A percentile compares a stretch with the other conserved stretches of the same genome.
phyloP scores from a whole-genome alignment of 2,329 filamentous ascomycete genomes.

The Talaromyces sp. region DNA sequence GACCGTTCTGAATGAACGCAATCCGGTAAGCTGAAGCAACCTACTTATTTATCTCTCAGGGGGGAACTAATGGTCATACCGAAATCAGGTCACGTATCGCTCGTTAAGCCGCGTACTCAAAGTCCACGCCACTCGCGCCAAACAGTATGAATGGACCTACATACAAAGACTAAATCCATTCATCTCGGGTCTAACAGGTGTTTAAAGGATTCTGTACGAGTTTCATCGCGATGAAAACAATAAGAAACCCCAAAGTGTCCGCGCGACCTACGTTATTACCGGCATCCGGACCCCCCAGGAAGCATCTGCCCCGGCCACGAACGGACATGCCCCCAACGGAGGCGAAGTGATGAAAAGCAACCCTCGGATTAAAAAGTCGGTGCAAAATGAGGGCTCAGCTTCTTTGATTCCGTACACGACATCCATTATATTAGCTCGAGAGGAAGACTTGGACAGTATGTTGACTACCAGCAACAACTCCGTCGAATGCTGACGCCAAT shows the following conservation, averaged over 20 bases:
- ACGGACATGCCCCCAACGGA: slow-evolving; percentile 63
- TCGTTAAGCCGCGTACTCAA: slow-evolving; percentile 79
- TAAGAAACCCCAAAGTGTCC: slow-evolving; percentile 72
- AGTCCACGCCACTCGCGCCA: slow-evolving; percentile 83
- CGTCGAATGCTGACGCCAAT: not conserved
- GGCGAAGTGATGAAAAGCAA: slow-evolving; percentile 66
- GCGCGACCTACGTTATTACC: slow-evolving; percentile 89
- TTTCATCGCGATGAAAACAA: slow-evolving; percentile 79
- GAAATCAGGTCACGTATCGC: slow-evolving; percentile 77
- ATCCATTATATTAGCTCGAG: slow-evolving; percentile 68
- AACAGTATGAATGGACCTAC: too few relatives aligned
- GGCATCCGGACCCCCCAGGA: slow-evolving; percentile 61
- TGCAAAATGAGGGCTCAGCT: slow-evolving; percentile 55
- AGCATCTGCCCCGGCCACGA: slow-evolving; percentile 33
- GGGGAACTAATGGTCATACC: too few relatives aligned
- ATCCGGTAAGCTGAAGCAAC: slow-evolving; percentile 58
- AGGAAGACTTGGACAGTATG: slow-evolving; percentile 72
- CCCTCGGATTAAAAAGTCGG: slow-evolving; percentile 68
- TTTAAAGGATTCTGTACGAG: slow-evolving; percentile 76
- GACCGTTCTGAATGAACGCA: slow-evolving; percentile 74
- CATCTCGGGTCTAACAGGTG: slow-evolving; percentile 13
- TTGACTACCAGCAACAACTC: not conserved
- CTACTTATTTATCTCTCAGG: not conserved
- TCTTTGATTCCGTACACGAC: slow-evolving; percentile 58
- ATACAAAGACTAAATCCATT: slow-evolving; percentile 14